Conservation (phyloP, 352 stramenopile genomes). For the Phytophthora syringae region DNA sequence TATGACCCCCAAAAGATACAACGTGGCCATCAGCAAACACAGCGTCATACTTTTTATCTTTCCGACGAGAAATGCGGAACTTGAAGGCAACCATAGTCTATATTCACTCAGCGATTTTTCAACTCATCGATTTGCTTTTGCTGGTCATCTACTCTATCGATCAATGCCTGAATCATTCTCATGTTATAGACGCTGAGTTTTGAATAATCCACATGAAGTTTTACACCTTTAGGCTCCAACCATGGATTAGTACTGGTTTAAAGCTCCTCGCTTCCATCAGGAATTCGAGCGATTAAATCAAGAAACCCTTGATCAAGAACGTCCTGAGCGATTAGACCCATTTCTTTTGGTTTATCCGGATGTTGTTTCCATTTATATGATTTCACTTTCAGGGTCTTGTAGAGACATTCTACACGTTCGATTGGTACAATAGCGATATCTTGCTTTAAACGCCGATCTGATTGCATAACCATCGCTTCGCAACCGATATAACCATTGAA, state of each 20-base stretch:
- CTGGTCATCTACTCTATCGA: background rate
- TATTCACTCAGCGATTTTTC: conserved; percentile 12
- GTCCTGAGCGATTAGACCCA: too few relatives aligned
- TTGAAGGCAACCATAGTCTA: conserved; percentile 11
- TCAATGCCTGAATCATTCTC: conserved; percentile 15
- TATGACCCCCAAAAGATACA: conserved; percentile 15
- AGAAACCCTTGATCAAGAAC: too few relatives aligned
- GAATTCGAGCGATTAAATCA: too few relatives aligned
- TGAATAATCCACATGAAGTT: too few relatives aligned
- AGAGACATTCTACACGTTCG: conserved; percentile 6
- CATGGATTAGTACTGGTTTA: too few relatives aligned
- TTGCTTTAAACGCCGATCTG: conserved; percentile 12
- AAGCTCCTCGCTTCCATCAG: too few relatives aligned
- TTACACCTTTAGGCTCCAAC: too few relatives aligned
- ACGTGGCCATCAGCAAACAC: conserved; percentile 14
- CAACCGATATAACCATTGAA: background rate
- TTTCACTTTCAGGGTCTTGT: too few relatives aligned
- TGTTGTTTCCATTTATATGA: conserved; percentile 23
- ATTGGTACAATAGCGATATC: conserved; percentile 8
- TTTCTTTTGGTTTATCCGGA: too few relatives aligned
- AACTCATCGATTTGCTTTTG: conserved; percentile 8
- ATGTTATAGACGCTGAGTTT: conserved; percentile 12
- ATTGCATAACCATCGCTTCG: background rate
- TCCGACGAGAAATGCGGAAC: conserved; percentile 1
- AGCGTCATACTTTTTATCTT: conserved; percentile 15